Evolutionary conservation across 495 filamentous ascomycete genomes (phyloP).

Genomic region (Penicillium maclennaniae): DNA sequence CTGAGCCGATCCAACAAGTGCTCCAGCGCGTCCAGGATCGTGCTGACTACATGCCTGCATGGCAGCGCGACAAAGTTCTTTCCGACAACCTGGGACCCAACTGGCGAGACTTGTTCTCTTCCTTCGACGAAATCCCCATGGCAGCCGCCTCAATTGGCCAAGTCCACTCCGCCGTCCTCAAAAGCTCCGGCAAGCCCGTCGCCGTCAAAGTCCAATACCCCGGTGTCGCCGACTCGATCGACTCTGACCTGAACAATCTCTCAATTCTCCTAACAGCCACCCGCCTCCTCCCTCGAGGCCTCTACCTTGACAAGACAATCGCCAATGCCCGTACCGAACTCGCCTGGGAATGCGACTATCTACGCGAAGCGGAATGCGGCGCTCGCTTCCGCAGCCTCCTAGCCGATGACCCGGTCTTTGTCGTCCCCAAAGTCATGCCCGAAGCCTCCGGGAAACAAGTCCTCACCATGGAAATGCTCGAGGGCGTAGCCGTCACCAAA

Average conservation of each 20-base stretch:
- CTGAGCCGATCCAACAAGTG: constrained; percentile 76
- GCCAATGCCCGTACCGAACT: constrained; percentile 92
- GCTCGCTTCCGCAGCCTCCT: constrained; percentile 71
- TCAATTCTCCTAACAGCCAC: constrained; percentile 87
- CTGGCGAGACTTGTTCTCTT: constrained; percentile 79
- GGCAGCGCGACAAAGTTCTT: constrained; percentile 83
- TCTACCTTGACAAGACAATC: constrained; percentile 96
- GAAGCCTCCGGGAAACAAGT: constrained; percentile 85
- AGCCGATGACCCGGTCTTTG: constrained; percentile 67
- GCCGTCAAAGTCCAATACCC: constrained; percentile 98
- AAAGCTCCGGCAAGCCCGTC: constrained; percentile 67
- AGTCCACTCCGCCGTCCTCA: constrained; percentile 83
- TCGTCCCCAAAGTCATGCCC: constrained; percentile 70
- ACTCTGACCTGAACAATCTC: constrained; percentile 91
- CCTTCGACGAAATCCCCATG: constrained; percentile 87
- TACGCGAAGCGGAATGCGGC: constrained; percentile 77
- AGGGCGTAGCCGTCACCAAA: constrained; percentile 85
- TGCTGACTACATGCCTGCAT: constrained; percentile 96
- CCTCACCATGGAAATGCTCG: constrained; percentile 87
- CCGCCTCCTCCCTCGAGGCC: constrained; percentile 79
- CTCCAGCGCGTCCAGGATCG: constrained; percentile 93
- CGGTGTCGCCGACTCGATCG: constrained; percentile 91
- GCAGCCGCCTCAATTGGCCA: constrained; percentile 98
- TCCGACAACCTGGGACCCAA: constrained; percentile 70
- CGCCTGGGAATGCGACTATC: constrained; percentile 96